Percentiles rank a stretch among this genome's conserved stretches.
phyloP scores from a whole-genome alignment of 2,329 filamentous ascomycete genomes.

The Xylariaceae sp. region DNA sequence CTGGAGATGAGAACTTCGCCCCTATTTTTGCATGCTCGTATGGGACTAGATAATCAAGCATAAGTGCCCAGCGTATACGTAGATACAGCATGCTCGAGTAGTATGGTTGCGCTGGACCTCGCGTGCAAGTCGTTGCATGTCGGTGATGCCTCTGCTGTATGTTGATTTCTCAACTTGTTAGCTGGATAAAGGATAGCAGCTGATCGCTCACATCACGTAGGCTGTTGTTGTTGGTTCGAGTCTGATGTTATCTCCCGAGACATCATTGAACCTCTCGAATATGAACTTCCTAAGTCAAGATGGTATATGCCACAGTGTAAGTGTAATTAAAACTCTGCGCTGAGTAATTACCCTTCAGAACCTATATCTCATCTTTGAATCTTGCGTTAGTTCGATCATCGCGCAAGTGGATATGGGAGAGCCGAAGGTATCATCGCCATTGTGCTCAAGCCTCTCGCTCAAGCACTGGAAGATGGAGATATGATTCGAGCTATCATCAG shows the following conservation, averaged over 20 bases:
- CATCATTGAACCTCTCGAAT: conserved; percentile 23
- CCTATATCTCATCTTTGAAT: too few species aligned
- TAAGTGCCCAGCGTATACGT: conserved; percentile 15
- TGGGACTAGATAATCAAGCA: too few species aligned
- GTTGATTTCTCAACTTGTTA: not conserved
- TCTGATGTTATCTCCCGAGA: conserved; percentile 29
- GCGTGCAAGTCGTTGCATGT: conserved; percentile 22
- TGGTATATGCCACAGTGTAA: conserved; percentile 24
- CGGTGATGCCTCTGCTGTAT: conserved; percentile 24
- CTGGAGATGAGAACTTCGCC: too few species aligned
- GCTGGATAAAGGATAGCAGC: too few species aligned
- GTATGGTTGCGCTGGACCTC: conserved; percentile 14
- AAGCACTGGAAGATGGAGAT: conserved; percentile 42
- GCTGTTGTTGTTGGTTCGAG: conserved; percentile 34
- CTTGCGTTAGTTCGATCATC: conserved; percentile 29
- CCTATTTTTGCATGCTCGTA: too few species aligned
- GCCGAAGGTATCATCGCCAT: conserved; percentile 50
- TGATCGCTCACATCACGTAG: conserved; percentile 15
- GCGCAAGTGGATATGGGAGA: conserved; percentile 34
- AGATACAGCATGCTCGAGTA: conserved; percentile 21
- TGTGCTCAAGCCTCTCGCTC: conserved; percentile 46
- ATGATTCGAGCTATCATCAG: conserved; percentile 37
- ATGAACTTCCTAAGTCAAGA: conserved; percentile 39
- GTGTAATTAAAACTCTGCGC: too few species aligned
- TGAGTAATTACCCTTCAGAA: too few species aligned